Percentiles rank a stretch among this genome's conserved stretches.
Evolutionary conservation across 768 basidiomycete species (phyloP).

Genomic region (Fomitopsis serialis): DNA sequence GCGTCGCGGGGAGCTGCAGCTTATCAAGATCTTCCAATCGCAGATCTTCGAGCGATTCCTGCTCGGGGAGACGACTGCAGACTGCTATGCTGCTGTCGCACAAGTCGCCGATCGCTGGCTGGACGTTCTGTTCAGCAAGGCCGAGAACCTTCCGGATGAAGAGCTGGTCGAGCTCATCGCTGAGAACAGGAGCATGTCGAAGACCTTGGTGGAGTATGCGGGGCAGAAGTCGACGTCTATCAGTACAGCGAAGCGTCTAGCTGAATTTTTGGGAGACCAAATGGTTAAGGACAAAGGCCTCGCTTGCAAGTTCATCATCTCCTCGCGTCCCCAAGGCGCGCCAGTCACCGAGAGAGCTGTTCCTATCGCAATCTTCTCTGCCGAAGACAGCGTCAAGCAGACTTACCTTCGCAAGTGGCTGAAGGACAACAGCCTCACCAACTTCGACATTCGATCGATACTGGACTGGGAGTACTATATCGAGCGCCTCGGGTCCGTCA

Average conservation of each 20-base stretch:
- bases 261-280: slow-evolving; percentile 94
- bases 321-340: slow-evolving; percentile 84
- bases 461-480: slow-evolving; percentile 99
- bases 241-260: slow-evolving; percentile 89
- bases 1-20: slow-evolving; percentile 92
- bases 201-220: slow-evolving; percentile 92
- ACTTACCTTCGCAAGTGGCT: slow-evolving; percentile 94
- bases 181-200: slow-evolving; percentile 97
- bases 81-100: slow-evolving; percentile 94
- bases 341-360: slow-evolving; percentile 97
- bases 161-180: slow-evolving; percentile 97
- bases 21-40: slow-evolving; percentile 99
- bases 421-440: slow-evolving; percentile 81
- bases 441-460: slow-evolving; percentile 90
- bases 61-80: slow-evolving; percentile 86
- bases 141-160: slow-evolving; percentile 79
- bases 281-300: slow-evolving; percentile 99
- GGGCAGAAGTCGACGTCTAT: slow-evolving; percentile 98
- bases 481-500: slow-evolving; percentile 93
- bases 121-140: slow-evolving; percentile 87
- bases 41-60: slow-evolving; percentile 98
- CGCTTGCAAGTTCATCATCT: slow-evolving; percentile 98
- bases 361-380: slow-evolving; percentile 96
- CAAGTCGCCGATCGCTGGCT: slow-evolving; percentile 95
- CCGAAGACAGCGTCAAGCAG: slow-evolving; percentile 86